phyloP scores from a whole-genome alignment of 495 filamentous ascomycete species.

The Evernia prunastri region DNA sequence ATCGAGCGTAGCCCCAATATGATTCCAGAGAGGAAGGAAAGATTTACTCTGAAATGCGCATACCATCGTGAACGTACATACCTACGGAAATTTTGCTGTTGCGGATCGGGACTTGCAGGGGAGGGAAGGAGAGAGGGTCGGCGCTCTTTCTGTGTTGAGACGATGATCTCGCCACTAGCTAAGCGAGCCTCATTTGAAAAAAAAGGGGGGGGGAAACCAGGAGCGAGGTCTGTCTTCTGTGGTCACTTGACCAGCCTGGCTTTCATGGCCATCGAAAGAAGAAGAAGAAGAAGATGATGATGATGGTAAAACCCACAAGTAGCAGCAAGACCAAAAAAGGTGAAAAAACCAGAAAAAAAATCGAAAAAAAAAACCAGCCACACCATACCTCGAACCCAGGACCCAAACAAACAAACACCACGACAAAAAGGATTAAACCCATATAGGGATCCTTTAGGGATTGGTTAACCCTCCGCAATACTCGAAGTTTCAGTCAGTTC shows the following conservation, averaged over 20 bases:
- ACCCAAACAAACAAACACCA: neutral
- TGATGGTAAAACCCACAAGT: no score
- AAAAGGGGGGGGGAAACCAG: neutral
- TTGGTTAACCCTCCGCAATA: constrained; percentile 9
- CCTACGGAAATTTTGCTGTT: neutral
- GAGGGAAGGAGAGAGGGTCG: neutral
- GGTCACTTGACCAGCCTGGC: neutral
- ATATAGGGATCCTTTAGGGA: neutral
- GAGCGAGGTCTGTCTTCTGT: neutral
- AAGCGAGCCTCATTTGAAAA: neutral
- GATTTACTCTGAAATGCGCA: no score
- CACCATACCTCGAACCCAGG: neutral
- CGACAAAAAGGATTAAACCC: neutral
- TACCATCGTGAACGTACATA: neutral
- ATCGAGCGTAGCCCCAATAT: no score
- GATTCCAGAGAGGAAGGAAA: no score
- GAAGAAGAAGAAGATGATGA: neutral
- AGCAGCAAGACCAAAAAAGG: no score
- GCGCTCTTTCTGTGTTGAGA: neutral
- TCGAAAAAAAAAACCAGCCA: neutral
- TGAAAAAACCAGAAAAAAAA: neutral
- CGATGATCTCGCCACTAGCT: neutral
- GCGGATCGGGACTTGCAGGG: neutral
- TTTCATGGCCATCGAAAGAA: neutral
- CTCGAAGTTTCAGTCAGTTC: neutral